Evolutionary conservation across 163 green algal genomes (phyloP).

Genomic region (Scenedesmus sp.): DNA sequence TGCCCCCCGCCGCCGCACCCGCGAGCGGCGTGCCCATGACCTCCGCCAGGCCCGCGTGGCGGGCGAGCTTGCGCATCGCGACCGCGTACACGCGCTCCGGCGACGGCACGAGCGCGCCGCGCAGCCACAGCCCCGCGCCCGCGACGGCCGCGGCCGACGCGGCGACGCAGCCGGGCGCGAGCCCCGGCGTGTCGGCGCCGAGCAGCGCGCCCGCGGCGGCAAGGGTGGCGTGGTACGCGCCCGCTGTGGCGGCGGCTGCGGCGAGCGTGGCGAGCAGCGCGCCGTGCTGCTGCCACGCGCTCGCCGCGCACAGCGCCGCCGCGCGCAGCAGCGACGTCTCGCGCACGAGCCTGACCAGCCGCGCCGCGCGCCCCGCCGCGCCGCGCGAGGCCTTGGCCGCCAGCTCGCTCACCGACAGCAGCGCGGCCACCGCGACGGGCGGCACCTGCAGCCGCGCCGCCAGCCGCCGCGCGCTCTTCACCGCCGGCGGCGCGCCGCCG

Average conservation of each 20-base stretch:
- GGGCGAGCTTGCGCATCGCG: slow-evolving; percentile 34
- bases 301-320: slow-evolving; percentile 3
- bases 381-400: not conserved
- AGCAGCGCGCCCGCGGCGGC: slow-evolving; percentile 7
- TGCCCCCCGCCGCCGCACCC: not conserved
- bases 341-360: slow-evolving; percentile 2
- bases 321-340: slow-evolving; percentile 29
- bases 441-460: slow-evolving; percentile 6
- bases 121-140: not conserved
- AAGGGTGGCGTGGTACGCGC: not conserved
- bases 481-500: not conserved
- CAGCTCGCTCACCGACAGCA: too few relatives aligned
- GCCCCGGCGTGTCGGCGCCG: not conserved
- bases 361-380: slow-evolving; percentile 5
- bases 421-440: not conserved
- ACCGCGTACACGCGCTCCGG: slow-evolving; percentile 22
- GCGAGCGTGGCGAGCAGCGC: not conserved
- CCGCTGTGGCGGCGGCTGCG: slow-evolving; percentile 31
- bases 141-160: slow-evolving; percentile 13
- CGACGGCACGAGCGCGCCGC: not conserved
- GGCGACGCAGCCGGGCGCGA: not conserved
- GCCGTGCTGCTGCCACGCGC: slow-evolving; percentile 17
- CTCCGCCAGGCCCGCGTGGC: slow-evolving; percentile 34
- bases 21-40: slow-evolving; percentile 42
- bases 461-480: not conserved